Conservation (phyloP, 164 flowering plant species). For the Platanus orientalis region DNA sequence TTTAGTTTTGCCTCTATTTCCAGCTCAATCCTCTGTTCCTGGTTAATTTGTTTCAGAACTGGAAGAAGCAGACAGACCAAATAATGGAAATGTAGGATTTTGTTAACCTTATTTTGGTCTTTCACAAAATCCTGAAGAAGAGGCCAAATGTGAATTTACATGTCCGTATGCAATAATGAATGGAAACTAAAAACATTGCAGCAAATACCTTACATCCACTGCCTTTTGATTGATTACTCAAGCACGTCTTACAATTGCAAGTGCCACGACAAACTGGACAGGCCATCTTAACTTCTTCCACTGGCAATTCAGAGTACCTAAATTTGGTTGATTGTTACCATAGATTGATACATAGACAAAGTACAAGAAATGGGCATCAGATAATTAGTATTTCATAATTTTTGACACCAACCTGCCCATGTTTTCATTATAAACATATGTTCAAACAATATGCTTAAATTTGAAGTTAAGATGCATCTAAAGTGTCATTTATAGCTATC, state of each 20-base stretch:
- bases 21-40: slow-evolving; percentile 49
- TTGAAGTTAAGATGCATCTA: too few relatives aligned
- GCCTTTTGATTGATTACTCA: slow-evolving; percentile 28
- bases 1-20: slow-evolving; percentile 52
- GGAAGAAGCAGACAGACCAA: slow-evolving; percentile 72
- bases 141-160: not conserved
- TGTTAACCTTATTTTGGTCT: slow-evolving; percentile 30
- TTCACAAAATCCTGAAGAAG: slow-evolving; percentile 41
- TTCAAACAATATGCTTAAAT: too few relatives aligned
- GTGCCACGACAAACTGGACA: slow-evolving; percentile 76
- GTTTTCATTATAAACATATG: not conserved
- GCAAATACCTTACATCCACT: slow-evolving; percentile 48
- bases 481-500: too few relatives aligned
- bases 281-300: slow-evolving; percentile 46
- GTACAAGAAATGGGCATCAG: not conserved
- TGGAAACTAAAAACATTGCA: not conserved
- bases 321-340: slow-evolving; percentile 3
- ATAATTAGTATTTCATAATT: not conserved
- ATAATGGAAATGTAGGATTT: slow-evolving; percentile 47
- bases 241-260: slow-evolving; percentile 66
- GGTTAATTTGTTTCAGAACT: slow-evolving; percentile 47
- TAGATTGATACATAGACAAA: not conserved
- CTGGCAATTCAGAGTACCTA: slow-evolving; percentile 44
- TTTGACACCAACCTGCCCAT: too few relatives aligned
- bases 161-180: slow-evolving; percentile 6